Evolutionary conservation across 306 rosid genomes (phyloP).

Genomic region (Medicago ruthenica): DNA sequence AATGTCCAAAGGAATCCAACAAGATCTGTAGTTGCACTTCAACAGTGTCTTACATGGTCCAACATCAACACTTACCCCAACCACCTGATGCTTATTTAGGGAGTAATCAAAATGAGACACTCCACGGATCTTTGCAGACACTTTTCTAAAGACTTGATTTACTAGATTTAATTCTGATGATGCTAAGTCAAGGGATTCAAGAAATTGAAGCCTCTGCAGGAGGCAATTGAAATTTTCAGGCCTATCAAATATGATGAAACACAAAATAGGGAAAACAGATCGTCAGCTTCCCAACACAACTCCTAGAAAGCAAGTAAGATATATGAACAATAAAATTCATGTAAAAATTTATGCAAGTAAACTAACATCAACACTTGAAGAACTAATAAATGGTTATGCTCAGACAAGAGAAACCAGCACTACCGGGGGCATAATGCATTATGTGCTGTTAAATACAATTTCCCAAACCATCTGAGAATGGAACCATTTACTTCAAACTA

Average conservation of each 20-base stretch:
- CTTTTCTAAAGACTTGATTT: constrained; percentile 52
- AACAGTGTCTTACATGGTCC: constrained; percentile 50
- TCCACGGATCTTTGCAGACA: constrained; percentile 60
- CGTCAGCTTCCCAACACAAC: constrained; percentile 43
- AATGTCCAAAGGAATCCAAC: constrained; percentile 77
- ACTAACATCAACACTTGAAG: constrained; percentile 24
- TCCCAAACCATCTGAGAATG: constrained; percentile 18
- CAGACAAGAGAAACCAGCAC: constrained; percentile 17
- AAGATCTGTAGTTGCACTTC: constrained; percentile 51
- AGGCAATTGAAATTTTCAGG: constrained; percentile 76
- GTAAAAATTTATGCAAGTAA: constrained; percentile 27
- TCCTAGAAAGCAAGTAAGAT: constrained; percentile 32
- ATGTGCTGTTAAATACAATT: constrained; percentile 19
- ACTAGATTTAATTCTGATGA: constrained; percentile 58
- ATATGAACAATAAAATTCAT: constrained; percentile 26
- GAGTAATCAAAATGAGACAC: constrained; percentile 53
- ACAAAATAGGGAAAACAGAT: constrained; percentile 29
- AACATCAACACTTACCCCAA: constrained; percentile 58
- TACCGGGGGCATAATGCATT: neutral
- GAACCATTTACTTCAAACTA: constrained; percentile 26
- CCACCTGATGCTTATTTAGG: constrained; percentile 54
- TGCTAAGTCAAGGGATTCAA: constrained; percentile 58
- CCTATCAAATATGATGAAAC: constrained; percentile 52
- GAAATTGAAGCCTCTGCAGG: constrained; percentile 63
- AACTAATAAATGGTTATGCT: constrained; percentile 29